Evolutionary conservation across 495 filamentous ascomycete genomes (phyloP), one percentile per base, ranked within the genome.

Genomic region (Clohesyomyces aquaticus): DNA sequence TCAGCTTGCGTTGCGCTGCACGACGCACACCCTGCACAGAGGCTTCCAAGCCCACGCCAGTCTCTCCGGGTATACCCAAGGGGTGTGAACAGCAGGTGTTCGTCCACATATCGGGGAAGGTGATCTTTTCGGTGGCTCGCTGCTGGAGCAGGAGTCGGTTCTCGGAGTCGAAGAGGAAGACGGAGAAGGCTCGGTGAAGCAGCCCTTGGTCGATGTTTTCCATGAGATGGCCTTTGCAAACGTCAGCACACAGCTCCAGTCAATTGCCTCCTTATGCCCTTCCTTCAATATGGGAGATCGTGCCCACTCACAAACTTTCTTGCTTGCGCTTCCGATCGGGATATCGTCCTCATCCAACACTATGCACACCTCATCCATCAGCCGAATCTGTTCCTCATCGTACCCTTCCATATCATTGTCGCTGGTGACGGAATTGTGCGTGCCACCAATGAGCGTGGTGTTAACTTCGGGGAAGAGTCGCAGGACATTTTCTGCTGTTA

Each of bases 361-460:
- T 72, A 99, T 99, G 81, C 94, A 99, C 8, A 99, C 90, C 77
- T 99, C 94, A 63, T 99, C 95, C 94, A 99, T 99, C 68, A 99
- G 78, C 26, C 93, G 88, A 63, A 96, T 93, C 76, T 99, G 94
- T 76, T 97, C 93, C 72, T 90, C 94, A 79, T 99, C 93, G 81
- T 98, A 95, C 47, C 94, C 94, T 45, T 78, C 75, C n/a, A 89
- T 72, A 27, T 87, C 85, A 54, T 72, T 69, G 59, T 77, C 77
- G 35, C 72, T 68, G 29, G 71, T 67, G 16, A 74, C 72, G 42
- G 75, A 72, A 58, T 70, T 57, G 43, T 63, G 61, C 3, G 70
- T 52, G 19, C 71, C 60, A 27, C 73, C 68, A 47, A 84, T 83
- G 32, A 93, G 86, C 58, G 84, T 87, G n/a, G 91, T 92, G 77